Percentiles rank a stretch among this genome's conserved stretches.
Evolutionary conservation across 495 filamentous ascomycete genomes (phyloP).

Genomic region (Mytilinidion resinicola): DNA sequence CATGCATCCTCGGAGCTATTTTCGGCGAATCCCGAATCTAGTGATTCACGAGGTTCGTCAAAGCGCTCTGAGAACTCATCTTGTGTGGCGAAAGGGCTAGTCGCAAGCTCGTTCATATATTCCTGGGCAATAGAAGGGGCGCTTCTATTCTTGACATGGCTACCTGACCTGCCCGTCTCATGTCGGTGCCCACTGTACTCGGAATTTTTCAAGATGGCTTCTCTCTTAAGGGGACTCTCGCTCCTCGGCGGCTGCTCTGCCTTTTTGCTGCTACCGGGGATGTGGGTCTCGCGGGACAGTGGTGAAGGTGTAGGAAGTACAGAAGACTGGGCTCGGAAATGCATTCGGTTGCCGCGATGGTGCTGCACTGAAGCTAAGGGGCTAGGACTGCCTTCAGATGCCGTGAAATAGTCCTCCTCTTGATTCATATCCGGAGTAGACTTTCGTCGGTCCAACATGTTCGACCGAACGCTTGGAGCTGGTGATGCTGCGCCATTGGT

Average conservation of each 20-base stretch:
- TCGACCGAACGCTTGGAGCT: conserved; percentile 25
- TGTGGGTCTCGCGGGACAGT: neutral
- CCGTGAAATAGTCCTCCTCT: conserved; percentile 32
- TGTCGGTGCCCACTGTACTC: neutral
- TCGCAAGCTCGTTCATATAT: conserved; percentile 20
- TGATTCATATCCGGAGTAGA: conserved; percentile 6
- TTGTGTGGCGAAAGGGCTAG: conserved; percentile 14
- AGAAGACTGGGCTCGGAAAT: conserved; percentile 16
- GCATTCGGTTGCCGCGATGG: neutral
- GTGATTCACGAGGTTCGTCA: neutral
- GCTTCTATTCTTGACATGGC: conserved; percentile 16
- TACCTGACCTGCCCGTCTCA: neutral
- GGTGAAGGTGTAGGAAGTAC: conserved; percentile 7
- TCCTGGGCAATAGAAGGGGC: conserved; percentile 19
- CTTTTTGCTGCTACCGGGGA: neutral
- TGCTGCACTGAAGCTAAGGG: conserved; percentile 1
- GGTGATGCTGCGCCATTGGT: conserved; percentile 39
- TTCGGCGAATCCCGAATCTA: conserved; percentile 15
- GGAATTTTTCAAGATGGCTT: neutral
- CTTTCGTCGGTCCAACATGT: neutral
- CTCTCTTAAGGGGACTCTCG: conserved; percentile 18
- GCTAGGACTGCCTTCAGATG: conserved; percentile 15
- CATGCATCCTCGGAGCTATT: neutral
- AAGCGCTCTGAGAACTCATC: neutral
- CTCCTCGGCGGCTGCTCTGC: conserved; percentile 1